Conservation (phyloP, 768 basidiomycete species). For the Mycena galericulata region DNA sequence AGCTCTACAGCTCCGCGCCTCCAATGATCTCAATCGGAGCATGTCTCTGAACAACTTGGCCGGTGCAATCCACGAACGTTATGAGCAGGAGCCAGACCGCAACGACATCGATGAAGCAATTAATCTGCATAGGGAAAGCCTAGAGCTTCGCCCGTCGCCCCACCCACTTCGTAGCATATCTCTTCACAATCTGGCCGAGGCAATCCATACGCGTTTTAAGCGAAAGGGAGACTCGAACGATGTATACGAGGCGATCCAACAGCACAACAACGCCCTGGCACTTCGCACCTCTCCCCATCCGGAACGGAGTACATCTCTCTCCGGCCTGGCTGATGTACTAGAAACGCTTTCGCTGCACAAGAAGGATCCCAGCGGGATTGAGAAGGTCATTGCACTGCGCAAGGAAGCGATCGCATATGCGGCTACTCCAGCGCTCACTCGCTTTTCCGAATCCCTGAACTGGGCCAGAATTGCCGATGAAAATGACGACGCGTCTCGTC, state of each 20-base stretch:
- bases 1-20: background rate
- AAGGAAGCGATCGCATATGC: no score
- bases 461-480: no score
- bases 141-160: background rate
- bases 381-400: no score
- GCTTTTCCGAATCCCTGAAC: no score
- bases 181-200: conserved; percentile 33
- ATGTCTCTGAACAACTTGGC: background rate
- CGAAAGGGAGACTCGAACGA: conserved; percentile 41
- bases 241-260: conserved; percentile 41
- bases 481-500: no score
- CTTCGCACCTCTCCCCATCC: conserved; percentile 37
- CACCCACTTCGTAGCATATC: background rate
- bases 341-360: background rate
- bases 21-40: background rate
- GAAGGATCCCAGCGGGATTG: no score
- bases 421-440: no score
- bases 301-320: background rate
- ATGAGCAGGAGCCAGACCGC: background rate
- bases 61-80: background rate
- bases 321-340: conserved; percentile 27
- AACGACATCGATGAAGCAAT: background rate
- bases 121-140: background rate
- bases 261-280: conserved; percentile 36
- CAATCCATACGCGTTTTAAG: conserved; percentile 38